Evolutionary conservation across 139 green algal genomes (phyloP), one percentile per base, ranked within the genome.

Genomic region (Medakamo hakoo): DNA sequence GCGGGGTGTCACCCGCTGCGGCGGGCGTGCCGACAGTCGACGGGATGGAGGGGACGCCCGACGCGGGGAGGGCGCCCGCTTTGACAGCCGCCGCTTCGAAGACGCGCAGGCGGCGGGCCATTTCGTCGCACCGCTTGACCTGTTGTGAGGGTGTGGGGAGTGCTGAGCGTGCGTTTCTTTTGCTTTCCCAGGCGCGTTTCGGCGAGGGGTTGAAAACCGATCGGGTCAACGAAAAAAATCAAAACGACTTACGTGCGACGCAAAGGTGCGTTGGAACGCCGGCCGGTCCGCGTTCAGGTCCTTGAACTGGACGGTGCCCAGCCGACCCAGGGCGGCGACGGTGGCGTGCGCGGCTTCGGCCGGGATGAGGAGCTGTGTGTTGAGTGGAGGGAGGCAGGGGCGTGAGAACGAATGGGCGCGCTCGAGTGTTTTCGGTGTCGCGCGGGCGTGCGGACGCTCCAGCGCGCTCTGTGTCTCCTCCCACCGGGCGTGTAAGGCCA

Each of bases 311-410:
- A 94, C 75, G 59, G 89, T 67, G 20, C 84, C 91, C 3, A 97
- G 66, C 27, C 95, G 80, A 0, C 93, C 92, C 14, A 98, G 77
- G 0, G 83, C 80, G 22, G 72, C 69, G 9, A 98, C 78, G 1
- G 91, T 95, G 59, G 92, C 84, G 60, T 95, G 90, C 2, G 93
- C 90, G 26, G 87, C 80, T 68, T 99, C 93, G 0, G 82, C 81
- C 2, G 93, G 93, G 60, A 99, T 89, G 80, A 99, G 94, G 32
- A 99, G 87, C 88, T 97, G 86, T n/a, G n/a, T n/a, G n/a, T n/a
- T n/a, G n/a, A n/a, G n/a, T n/a, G n/a, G n/a, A n/a, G n/a, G n/a
- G 30, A 64, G 19, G 24, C 1, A 73, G 30, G 21, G 29, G 20
- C 49, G 26, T 4, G 55, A 58, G 3, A 69, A 49, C 3, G n/a